phyloP scores from a whole-genome alignment of 2,329 filamentous ascomycete species.

The Trichocomaceae sp. region DNA sequence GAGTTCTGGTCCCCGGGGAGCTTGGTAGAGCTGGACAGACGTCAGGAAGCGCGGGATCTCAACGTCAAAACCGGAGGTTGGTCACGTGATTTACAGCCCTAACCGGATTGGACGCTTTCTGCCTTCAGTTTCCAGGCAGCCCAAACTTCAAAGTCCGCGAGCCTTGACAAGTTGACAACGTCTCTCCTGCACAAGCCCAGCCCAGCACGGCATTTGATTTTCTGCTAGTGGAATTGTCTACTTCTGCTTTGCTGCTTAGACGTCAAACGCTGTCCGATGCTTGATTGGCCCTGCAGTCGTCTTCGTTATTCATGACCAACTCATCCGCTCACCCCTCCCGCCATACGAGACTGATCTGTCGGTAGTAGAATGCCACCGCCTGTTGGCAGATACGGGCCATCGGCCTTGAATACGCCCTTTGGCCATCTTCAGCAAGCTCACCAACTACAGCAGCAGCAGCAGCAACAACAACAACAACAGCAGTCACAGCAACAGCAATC shows the following conservation, averaged over 20 bases:
- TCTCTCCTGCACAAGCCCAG: neutral
- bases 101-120: slow-evolving; percentile 20
- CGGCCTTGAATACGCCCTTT: slow-evolving; percentile 55
- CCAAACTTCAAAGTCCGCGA: slow-evolving; percentile 10
- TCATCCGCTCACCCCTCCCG: slow-evolving; percentile 14
- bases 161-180: neutral
- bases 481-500: slow-evolving; percentile 37
- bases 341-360: slow-evolving; percentile 14
- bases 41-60: slow-evolving; percentile 18
- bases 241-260: neutral
- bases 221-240: neutral
- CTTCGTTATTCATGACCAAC: slow-evolving; percentile 18
- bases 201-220: neutral
- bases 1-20: neutral
- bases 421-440: slow-evolving; percentile 49
- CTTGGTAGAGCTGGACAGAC: slow-evolving; percentile 7
- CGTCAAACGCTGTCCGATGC: neutral
- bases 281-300: neutral
- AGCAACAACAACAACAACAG: no score
- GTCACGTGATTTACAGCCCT: slow-evolving; percentile 22
- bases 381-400: slow-evolving; percentile 51
- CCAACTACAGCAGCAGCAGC: slow-evolving; percentile 42
- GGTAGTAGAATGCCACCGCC: slow-evolving; percentile 50
- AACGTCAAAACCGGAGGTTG: slow-evolving; percentile 18
- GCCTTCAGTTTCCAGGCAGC: neutral